phyloP scores from a whole-genome alignment of 2,329 filamentous ascomycete genomes.

The Rhynchosporium secalis region DNA sequence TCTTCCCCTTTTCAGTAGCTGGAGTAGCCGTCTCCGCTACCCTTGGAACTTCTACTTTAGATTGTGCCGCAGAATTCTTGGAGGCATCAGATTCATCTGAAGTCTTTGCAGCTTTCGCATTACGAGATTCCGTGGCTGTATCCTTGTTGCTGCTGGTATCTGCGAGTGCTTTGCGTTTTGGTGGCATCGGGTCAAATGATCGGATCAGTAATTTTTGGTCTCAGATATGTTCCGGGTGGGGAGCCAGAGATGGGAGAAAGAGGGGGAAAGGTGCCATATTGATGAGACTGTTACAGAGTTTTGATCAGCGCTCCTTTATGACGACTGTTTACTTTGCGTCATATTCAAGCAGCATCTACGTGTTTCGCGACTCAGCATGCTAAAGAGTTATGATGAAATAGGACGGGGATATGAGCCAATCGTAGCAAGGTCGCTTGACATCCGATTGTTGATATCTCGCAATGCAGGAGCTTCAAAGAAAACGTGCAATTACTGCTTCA shows the following conservation, averaged over 20 bases:
- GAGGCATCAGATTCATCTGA: conserved; percentile 5
- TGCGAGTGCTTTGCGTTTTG: conserved; percentile 23
- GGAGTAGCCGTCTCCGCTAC: neutral
- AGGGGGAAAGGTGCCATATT: neutral
- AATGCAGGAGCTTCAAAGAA: too few relatives aligned
- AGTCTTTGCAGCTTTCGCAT: conserved; percentile 18
- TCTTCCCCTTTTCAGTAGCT: neutral
- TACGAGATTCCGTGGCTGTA: neutral
- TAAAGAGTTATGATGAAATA: too few relatives aligned
- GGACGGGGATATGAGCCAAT: neutral
- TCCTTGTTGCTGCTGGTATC: conserved; percentile 12
- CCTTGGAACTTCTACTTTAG: neutral
- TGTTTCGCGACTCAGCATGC: neutral
- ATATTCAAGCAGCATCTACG: neutral
- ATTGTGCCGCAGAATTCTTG: conserved; percentile 1
- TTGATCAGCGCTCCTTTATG: neutral
- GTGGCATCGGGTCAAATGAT: conserved; percentile 14
- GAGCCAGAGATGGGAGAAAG: neutral
- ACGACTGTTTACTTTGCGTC: conserved; percentile 11
- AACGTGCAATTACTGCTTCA: too few relatives aligned
- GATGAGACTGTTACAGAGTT: too few relatives aligned
- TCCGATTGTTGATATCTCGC: too few relatives aligned
- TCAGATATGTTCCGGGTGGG: neutral
- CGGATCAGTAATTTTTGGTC: neutral
- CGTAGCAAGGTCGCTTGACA: too few relatives aligned